Evolutionary conservation across 1,284 basidiomycete species (phyloP).

Genomic region (Apiotrichum domesticum): DNA sequence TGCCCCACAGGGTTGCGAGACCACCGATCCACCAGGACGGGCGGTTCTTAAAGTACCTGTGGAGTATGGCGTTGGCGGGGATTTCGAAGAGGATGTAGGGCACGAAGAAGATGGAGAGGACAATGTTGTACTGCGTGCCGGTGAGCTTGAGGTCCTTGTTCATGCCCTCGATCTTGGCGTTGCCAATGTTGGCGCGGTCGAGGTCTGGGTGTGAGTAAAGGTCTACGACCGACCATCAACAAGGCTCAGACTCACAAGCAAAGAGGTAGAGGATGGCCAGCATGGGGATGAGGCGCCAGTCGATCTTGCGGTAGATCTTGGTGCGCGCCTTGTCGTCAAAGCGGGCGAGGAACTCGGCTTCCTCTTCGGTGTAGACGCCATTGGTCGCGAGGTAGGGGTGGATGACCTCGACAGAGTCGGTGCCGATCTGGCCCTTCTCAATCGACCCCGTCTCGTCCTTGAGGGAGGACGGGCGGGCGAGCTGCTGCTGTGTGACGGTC

Average conservation of each 20-base stretch:
- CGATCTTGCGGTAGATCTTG: constrained; percentile 14
- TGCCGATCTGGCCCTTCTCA: too few species aligned
- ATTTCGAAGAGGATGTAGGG: constrained; percentile 40
- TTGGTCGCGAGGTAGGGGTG: too few species aligned
- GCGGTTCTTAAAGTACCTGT: constrained; percentile 1
- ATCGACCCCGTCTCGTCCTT: too few species aligned
- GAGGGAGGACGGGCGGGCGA: too few species aligned
- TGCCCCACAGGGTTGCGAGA: not conserved
- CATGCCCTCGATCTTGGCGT: constrained; percentile 21
- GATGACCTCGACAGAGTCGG: too few species aligned
- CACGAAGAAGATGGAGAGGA: constrained; percentile 28
- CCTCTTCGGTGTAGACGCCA: constrained; percentile 23
- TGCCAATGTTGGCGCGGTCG: constrained; percentile 15
- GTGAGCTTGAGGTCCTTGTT: constrained; percentile 12
- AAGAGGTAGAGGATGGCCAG: constrained; percentile 60
- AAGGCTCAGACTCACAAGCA: constrained; percentile 54
- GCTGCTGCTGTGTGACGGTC: too few species aligned
- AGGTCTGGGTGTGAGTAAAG: too few species aligned
- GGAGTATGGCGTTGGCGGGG: constrained; percentile 18
- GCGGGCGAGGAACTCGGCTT: constrained; percentile 3
- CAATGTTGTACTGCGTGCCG: constrained; percentile 25
- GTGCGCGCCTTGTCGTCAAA: constrained; percentile 3
- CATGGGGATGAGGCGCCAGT: constrained; percentile 24
- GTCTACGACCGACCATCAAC: not conserved
- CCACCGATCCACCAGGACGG: not conserved